Percentiles rank a stretch among this genome's conserved stretches.
phyloP scores from a whole-genome alignment of 805 yeast genomes.

The Danielozyma ontarioensis region DNA sequence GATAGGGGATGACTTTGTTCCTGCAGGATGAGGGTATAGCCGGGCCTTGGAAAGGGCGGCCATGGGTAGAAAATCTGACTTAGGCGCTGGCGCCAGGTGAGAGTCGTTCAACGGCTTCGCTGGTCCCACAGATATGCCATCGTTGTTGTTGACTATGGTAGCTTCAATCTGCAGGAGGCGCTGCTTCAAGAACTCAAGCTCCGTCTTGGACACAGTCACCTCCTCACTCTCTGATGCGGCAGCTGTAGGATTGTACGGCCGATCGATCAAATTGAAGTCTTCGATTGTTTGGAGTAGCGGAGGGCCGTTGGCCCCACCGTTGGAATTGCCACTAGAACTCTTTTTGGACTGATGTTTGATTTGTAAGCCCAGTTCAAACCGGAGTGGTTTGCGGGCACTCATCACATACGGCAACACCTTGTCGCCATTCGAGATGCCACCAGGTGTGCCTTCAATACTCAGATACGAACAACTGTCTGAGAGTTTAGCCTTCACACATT shows the following conservation, averaged over 20 bases:
- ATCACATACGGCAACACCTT: background rate
- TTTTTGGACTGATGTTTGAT: too few relatives aligned
- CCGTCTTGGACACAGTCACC: conserved; percentile 4
- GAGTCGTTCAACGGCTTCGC: background rate
- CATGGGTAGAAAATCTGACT: conserved; percentile 1
- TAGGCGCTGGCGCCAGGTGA: background rate
- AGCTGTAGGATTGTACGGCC: background rate
- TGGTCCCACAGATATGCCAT: too few relatives aligned
- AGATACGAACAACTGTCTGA: background rate
- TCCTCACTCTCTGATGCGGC: background rate
- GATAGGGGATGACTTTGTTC: background rate
- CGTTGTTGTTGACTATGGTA: too few relatives aligned
- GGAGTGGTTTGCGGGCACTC: background rate
- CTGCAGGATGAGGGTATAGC: conserved; percentile 1
- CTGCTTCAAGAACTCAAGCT: conserved; percentile 11
- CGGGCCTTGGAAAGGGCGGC: conserved; percentile 1
- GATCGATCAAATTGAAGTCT: too few relatives aligned
- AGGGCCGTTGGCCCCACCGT: too few relatives aligned
- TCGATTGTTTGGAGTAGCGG: too few relatives aligned
- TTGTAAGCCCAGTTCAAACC: too few relatives aligned
- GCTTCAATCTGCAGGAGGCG: conserved; percentile 10
- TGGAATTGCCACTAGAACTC: too few relatives aligned
- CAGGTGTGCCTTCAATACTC: background rate
- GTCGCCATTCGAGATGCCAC: background rate
- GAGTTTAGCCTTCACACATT: background rate